Evolutionary conservation across 2,329 filamentous ascomycete genomes (phyloP).

Genomic region (Sphaerulina vaccinii): DNA sequence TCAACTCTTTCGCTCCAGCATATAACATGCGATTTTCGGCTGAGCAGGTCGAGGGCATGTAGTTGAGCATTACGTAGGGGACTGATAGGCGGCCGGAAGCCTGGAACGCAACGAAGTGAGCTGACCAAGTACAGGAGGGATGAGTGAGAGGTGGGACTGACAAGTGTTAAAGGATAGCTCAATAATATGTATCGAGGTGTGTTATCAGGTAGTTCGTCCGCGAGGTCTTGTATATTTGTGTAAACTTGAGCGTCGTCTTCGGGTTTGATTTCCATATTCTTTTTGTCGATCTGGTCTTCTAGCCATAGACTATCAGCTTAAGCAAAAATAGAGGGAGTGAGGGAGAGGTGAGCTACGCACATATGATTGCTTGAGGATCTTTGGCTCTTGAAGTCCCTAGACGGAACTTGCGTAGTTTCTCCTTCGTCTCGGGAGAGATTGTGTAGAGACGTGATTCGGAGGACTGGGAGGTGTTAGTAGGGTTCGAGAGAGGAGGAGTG

Average conservation of each 20-base stretch:
- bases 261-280: constrained; percentile 81
- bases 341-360: constrained; percentile 59
- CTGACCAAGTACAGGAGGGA: not conserved
- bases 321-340: too few relatives aligned
- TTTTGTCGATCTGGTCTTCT: constrained; percentile 84
- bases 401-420: constrained; percentile 90
- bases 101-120: constrained; percentile 44
- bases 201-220: constrained; percentile 88
- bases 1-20: constrained; percentile 90
- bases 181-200: constrained; percentile 85
- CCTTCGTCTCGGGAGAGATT: constrained; percentile 86
- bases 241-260: constrained; percentile 69
- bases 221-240: constrained; percentile 74
- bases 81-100: constrained; percentile 79
- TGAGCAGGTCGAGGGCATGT: constrained; percentile 89
- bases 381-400: constrained; percentile 84
- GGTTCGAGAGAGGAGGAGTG: not conserved
- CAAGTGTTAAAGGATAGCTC: constrained; percentile 85
- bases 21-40: constrained; percentile 87
- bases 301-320: too few relatives aligned
- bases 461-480: constrained; percentile 40
- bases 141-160: constrained; percentile 46
- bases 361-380: constrained; percentile 87
- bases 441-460: constrained; percentile 90
- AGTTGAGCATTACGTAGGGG: constrained; percentile 93